These are phyloP conservation scores for Amaranthus palmeri DNA, from an alignment of 148 eudicot genomes.

Conservation along the genomic window DNA sequence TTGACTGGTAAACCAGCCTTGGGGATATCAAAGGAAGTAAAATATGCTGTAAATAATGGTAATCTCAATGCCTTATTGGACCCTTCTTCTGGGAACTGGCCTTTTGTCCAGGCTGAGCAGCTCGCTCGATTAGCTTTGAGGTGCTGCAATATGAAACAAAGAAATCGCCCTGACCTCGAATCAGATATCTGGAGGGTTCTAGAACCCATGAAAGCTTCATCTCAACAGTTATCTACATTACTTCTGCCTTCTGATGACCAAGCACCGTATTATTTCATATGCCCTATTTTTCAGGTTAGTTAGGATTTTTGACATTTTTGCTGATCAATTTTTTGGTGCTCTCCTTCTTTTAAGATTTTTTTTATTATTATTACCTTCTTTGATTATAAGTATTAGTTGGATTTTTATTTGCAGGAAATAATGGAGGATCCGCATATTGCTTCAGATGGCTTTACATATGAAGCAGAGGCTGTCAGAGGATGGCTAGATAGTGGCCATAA, in stretches of 20 bases:
- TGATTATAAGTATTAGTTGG: background rate
- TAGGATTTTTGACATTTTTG: no score
- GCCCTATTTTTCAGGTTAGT: slow-evolving; percentile 83
- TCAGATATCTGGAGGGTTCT: slow-evolving; percentile 70
- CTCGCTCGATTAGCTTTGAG: slow-evolving; percentile 59
- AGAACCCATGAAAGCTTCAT: slow-evolving; percentile 52
- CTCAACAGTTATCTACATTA: slow-evolving; percentile 34
- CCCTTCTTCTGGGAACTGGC: slow-evolving; percentile 87
- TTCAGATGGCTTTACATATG: slow-evolving; percentile 81
- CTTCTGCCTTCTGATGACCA: slow-evolving; percentile 33
- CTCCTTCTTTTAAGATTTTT: background rate
- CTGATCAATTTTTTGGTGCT: background rate
- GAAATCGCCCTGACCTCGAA: slow-evolving; percentile 56
- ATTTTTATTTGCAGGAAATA: slow-evolving; percentile 46
- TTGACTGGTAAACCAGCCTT: slow-evolving; percentile 60
- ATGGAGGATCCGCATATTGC: slow-evolving; percentile 91
- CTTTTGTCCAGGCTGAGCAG: slow-evolving; percentile 73
- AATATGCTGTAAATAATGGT: slow-evolving; percentile 48
- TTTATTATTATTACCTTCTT: no score
- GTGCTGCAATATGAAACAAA: slow-evolving; percentile 48
- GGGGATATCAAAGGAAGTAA: slow-evolving; percentile 57
- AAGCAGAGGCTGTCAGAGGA: slow-evolving; percentile 65
- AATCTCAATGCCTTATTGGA: slow-evolving; percentile 51
- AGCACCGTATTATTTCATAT: slow-evolving; percentile 54
- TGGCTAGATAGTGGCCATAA: slow-evolving; percentile 76